Base-by-base conservation (phyloP, 805 yeast genomes). In the Saturnispora quitensis region DNA sequence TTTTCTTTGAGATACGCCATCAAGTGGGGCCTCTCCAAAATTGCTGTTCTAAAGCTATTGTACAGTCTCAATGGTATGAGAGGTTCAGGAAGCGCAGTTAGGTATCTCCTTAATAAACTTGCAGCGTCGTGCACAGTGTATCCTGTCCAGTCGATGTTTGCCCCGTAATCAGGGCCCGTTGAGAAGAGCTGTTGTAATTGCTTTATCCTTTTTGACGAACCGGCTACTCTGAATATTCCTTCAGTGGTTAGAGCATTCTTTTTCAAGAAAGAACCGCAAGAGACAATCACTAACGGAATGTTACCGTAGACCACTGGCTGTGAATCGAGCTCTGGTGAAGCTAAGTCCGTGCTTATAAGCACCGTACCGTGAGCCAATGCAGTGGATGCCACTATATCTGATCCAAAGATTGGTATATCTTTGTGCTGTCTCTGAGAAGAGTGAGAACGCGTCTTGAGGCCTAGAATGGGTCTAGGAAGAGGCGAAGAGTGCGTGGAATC, bases 61-160 rank as follows among this genome's bases (percentile, higher is more conserved):
- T 91, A 93, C 54, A 80, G 68, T 4, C 76, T 76, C 35, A 88
- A 71, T 1, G 98, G 97, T 20, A 93, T 82, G 51, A 93, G 74
- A 0, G 98, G 98, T 62, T 93, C 98, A 1, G 96, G 95, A 51
- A 93, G 75, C 44, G 89, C 82, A 62, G 89, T 89, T 55, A 93
- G 73, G 65, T 79, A 93, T 52, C 99, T 74, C 64, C 98, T 77
- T 53, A 93, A 76, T 22, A 93, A 73, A 18, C 93, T 86, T 2
- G 98, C 96, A 1, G 97, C 97, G 67, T 93, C 99, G 69, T 93
- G 99, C 12, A 91, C 97, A 0, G 89, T 88, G 68, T 81, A 93
- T 0, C 95, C 91, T 47, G 87, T 89, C 99, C 98, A 93, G 58
- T 78, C 79, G 44, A 90, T 75, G 58, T 84, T 85, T 48, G 89